A percentile compares a stretch with the other conserved stretches of the same genome.
These are phyloP conservation scores for Raddia distichophylla DNA, from an alignment of 176 grass and related monocot species.

Conservation along the genomic window DNA sequence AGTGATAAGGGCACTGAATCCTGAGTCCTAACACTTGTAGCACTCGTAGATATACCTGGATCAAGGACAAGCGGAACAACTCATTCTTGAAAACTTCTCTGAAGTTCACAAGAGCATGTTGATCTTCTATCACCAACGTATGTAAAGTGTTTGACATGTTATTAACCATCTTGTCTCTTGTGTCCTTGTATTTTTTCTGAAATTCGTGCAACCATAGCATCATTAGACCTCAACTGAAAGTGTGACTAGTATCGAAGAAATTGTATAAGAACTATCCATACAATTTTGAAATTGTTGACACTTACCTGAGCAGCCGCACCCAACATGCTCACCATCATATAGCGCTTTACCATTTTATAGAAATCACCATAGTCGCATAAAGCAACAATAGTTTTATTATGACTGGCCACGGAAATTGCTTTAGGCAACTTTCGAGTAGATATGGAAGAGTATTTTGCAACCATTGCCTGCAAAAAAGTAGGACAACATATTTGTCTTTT, in stretches of 20 bases:
- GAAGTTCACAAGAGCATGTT: constrained; percentile 59
- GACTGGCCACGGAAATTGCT: constrained; percentile 67
- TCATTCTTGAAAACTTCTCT: constrained; percentile 72
- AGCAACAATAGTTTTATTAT: constrained; percentile 74
- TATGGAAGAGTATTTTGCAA: constrained; percentile 81
- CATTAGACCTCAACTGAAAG: constrained; percentile 20
- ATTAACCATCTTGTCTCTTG: constrained; percentile 60
- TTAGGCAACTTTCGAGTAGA: constrained; percentile 75
- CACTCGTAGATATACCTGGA: constrained; percentile 37
- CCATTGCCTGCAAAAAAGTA: constrained; percentile 66
- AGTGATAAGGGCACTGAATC: too few species aligned
- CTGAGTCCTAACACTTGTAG: too few species aligned
- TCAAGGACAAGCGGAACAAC: constrained; percentile 67
- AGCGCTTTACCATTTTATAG: constrained; percentile 82
- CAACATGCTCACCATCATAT: constrained; percentile 63
- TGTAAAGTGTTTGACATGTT: constrained; percentile 58
- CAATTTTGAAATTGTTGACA: not conserved
- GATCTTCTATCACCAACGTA: constrained; percentile 43
- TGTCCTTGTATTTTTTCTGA: constrained; percentile 64
- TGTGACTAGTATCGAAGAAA: not conserved
- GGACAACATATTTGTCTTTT: not conserved
- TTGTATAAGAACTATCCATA: not conserved
- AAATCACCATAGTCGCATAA: constrained; percentile 81
- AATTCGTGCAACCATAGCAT: constrained; percentile 27
- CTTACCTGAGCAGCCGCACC: constrained; percentile 74